Percentiles rank a stretch among this genome's conserved stretches.
phyloP scores from a whole-genome alignment of 1,284 basidiomycete genomes.

The Taiwanofungus camphoratus region DNA sequence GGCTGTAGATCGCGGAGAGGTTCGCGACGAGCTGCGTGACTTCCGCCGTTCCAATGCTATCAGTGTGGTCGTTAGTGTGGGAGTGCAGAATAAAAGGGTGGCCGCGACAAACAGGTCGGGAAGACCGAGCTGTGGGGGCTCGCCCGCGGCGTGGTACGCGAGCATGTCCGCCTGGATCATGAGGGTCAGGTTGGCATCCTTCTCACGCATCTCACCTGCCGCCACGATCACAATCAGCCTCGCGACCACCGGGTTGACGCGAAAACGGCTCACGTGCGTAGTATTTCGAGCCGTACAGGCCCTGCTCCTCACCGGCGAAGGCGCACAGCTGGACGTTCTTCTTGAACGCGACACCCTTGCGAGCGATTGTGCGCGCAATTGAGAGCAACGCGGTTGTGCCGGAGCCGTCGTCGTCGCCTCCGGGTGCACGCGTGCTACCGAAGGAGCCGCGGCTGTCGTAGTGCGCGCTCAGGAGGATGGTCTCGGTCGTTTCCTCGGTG shows the following conservation, averaged over 20 bases:
- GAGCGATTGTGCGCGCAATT: conserved; percentile 66
- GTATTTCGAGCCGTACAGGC: conserved; percentile 56
- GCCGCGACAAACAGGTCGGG: conserved; percentile 45
- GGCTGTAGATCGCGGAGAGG: conserved; percentile 71
- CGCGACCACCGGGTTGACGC: background rate
- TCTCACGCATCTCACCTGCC: conserved; percentile 48
- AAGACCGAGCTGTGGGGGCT: conserved; percentile 77
- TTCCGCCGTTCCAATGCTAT: conserved; percentile 73
- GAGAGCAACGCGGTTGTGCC: conserved; percentile 72
- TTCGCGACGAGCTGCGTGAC: conserved; percentile 72
- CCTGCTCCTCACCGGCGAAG: conserved; percentile 74
- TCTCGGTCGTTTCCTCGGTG: conserved; percentile 46
- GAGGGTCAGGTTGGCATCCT: conserved; percentile 63
- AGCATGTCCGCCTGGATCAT: conserved; percentile 91
- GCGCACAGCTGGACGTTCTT: conserved; percentile 64
- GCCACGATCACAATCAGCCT: no score
- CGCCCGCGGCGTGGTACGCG: conserved; percentile 67
- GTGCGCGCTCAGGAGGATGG: conserved; percentile 73
- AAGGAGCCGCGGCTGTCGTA: conserved; percentile 87
- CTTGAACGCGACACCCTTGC: conserved; percentile 55
- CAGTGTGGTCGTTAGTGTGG: background rate
- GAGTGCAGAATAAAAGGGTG: background rate
- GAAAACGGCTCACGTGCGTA: conserved; percentile 51
- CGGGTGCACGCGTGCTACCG: conserved; percentile 68
- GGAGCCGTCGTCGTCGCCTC: conserved; percentile 77